Base-by-base conservation (phyloP, 805 yeast species). In the Cephaloascus albidus region DNA sequence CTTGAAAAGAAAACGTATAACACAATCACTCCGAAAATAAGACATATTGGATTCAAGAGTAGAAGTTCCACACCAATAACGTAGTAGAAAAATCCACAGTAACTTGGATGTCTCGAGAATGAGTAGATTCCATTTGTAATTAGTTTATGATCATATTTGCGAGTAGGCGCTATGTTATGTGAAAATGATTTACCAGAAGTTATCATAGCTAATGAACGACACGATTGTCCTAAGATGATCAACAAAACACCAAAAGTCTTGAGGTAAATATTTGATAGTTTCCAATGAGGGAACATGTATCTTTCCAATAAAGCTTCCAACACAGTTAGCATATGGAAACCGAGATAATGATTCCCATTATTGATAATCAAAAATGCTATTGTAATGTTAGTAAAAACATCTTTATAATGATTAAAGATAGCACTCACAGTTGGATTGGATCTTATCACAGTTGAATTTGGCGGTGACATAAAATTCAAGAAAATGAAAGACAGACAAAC, bases 81-180 rank as follows among this genome's bases (percentile, higher is more conserved):
- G 97, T 97, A 93, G 76, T 87, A 78, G 53, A 78, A 89, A 56
- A 84, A 93, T 0, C 97, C 98, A 33, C 78, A 72, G 58, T 93
- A 93, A 36, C 94, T 81, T 4, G 98, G 98, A 56, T 93, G 98
- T 44, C 98, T 69, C 14, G 75, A 60, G 19, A 59, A 45, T 1
- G 66, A 42, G 57, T 90, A 93, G 3, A 90, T 62, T 0, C 97
- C 97, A 10, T 58, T 47, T 0, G 86, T 85, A 10, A 93, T 81
- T 34, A 93, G 65, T 8, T 47, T 59, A 55, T 93, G 98, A 39
- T 72, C 72, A 1, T 58, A 48, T 26, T 63, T 56, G 38, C 71
- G 78, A 15, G 60, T 54, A 3, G 71, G 56, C 36, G 80, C 86
- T 2, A 93, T 74, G 34, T 78, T 60, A 58, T 93, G 99, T 38